These are phyloP conservation scores for Trametes maxima DNA, from an alignment of 768 basidiomycete genomes.

Conservation along the genomic window DNA sequence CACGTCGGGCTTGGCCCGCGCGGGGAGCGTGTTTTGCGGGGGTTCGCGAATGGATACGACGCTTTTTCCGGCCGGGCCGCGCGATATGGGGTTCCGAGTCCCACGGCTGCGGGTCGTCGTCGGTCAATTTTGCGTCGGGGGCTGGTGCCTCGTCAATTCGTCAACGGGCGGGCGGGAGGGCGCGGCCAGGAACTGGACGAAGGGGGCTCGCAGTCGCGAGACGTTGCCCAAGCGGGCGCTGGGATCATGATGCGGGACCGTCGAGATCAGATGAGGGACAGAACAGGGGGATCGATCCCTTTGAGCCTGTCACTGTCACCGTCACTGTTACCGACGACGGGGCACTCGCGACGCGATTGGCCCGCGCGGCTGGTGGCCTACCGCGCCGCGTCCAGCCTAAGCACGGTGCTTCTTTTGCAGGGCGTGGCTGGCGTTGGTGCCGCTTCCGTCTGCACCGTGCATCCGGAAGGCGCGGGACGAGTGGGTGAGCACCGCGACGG, in stretches of 20 bases:
- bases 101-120: not conserved
- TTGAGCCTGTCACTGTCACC: not conserved
- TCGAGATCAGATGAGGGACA: conserved; percentile 12
- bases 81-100: not conserved
- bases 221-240: not conserved
- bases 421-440: not conserved
- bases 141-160: too few species aligned
- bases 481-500: too few species aligned
- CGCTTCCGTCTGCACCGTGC: not conserved
- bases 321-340: not conserved
- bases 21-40: not conserved
- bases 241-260: conserved; percentile 13
- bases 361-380: not conserved
- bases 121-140: not conserved
- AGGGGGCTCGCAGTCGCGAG: not conserved
- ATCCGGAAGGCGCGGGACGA: too few species aligned
- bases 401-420: not conserved
- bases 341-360: conserved; percentile 12
- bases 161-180: not conserved
- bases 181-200: conserved; percentile 1
- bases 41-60: not conserved
- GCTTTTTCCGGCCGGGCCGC: not conserved
- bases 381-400: not conserved
- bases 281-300: not conserved
- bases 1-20: conserved; percentile 6